phyloP scores from a whole-genome alignment of 2,329 filamentous ascomycete species.

The Cladorrhinum sp. region DNA sequence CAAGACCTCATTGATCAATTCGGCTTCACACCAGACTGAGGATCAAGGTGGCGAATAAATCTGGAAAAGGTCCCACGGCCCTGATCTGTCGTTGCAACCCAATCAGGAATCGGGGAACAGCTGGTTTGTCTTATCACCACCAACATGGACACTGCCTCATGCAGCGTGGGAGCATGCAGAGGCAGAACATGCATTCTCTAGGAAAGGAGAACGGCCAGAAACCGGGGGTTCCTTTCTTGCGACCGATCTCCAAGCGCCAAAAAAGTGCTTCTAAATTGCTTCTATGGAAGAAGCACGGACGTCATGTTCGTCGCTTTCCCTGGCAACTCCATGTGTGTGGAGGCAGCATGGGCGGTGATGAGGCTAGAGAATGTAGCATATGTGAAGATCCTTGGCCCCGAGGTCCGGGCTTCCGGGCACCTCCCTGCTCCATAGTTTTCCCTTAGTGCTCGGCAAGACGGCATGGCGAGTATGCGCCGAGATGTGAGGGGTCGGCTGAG shows the following conservation, averaged over 20 bases:
- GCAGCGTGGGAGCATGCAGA: background rate
- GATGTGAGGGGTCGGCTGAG: background rate
- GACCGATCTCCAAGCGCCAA: background rate
- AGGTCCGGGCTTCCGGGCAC: background rate
- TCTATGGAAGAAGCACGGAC: background rate
- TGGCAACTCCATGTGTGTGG: background rate
- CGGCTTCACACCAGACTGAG: background rate
- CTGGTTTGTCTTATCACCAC: background rate
- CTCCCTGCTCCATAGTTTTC: background rate
- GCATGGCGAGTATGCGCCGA: background rate
- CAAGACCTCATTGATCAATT: background rate
- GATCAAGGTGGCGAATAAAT: slow-evolving; percentile 9
- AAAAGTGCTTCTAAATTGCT: background rate
- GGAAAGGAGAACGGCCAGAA: background rate
- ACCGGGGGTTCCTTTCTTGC: background rate
- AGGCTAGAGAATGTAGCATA: background rate
- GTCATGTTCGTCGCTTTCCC: background rate
- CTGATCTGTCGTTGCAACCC: background rate
- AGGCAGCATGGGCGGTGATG: background rate
- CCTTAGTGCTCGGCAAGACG: background rate
- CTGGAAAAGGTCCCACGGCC: background rate
- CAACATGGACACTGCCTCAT: slow-evolving; percentile 8
- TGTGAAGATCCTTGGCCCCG: background rate
- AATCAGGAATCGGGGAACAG: background rate
- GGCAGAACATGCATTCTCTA: background rate